phyloP scores from a whole-genome alignment of 805 yeast species.

The Komagataella phaffii region DNA sequence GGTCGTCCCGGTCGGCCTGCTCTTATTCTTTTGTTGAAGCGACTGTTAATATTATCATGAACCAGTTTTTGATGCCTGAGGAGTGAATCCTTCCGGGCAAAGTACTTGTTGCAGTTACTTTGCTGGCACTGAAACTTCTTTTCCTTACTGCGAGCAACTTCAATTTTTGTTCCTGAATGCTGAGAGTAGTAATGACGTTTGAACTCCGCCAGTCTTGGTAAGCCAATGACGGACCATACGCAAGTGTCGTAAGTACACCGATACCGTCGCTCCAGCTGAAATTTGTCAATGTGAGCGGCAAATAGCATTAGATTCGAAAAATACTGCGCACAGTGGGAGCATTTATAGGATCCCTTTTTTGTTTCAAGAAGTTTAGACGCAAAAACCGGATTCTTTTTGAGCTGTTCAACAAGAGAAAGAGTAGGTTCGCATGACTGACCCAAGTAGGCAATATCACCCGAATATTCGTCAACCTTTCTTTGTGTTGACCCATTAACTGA shows the following conservation, averaged over 20 bases:
- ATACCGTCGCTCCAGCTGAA: slow-evolving; percentile 21
- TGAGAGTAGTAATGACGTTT: slow-evolving; percentile 36
- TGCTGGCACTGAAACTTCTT: slow-evolving; percentile 5
- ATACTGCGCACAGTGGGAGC: slow-evolving; percentile 30
- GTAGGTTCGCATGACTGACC: slow-evolving; percentile 11
- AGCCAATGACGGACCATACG: slow-evolving; percentile 34
- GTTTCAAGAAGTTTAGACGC: slow-evolving; percentile 13
- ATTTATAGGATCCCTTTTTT: slow-evolving; percentile 29
- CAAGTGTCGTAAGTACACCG: slow-evolving; percentile 33
- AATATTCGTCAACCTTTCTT: neutral
- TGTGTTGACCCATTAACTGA: neutral
- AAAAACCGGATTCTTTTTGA: slow-evolving; percentile 14
- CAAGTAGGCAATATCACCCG: neutral
- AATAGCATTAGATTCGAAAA: slow-evolving; percentile 20
- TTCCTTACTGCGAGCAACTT: neutral
- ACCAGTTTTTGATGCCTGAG: slow-evolving; percentile 39
- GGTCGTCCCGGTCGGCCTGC: neutral
- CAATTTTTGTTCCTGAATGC: slow-evolving; percentile 12
- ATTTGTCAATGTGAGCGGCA: slow-evolving; percentile 26
- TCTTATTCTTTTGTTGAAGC: slow-evolving; percentile 21
- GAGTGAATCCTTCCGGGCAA: slow-evolving; percentile 39
- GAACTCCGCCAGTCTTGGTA: slow-evolving; percentile 33
- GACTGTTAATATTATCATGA: slow-evolving; percentile 27
- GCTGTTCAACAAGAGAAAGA: slow-evolving; percentile 17
- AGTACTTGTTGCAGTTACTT: slow-evolving; percentile 28